These are phyloP conservation scores for Prunus salicina DNA, from an alignment of 306 rosid genomes.

Conservation along the genomic window DNA sequence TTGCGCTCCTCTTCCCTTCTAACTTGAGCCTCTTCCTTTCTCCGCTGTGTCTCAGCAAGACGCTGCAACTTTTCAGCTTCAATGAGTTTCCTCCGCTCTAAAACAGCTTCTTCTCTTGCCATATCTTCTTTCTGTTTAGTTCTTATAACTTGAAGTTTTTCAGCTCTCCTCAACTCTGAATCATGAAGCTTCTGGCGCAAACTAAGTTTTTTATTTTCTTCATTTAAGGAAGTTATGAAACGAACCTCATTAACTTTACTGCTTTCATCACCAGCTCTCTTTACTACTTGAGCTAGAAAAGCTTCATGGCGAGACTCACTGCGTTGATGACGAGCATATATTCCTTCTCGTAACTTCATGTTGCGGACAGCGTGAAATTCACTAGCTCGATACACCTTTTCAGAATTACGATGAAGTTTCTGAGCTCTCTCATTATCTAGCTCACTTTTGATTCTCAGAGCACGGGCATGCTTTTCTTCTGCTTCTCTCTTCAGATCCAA, in stretches of 20 bases:
- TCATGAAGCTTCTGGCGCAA: conserved; percentile 94
- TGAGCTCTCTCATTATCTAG: conserved; percentile 94
- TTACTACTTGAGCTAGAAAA: conserved; percentile 90
- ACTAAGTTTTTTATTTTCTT: conserved; percentile 84
- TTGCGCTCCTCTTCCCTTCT: conserved; percentile 99
- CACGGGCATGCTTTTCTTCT: conserved; percentile 96
- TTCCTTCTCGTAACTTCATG: conserved; percentile 91
- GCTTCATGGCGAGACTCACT: conserved; percentile 98
- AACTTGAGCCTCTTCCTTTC: conserved; percentile 93
- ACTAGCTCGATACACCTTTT: conserved; percentile 79
- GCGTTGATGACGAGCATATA: conserved; percentile 97
- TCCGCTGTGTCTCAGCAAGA: conserved; percentile 92
- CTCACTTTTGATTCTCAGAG: conserved; percentile 90
- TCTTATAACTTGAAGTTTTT: conserved; percentile 90
- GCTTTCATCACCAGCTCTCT: conserved; percentile 99
- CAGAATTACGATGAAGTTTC: conserved; percentile 89
- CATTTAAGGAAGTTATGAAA: conserved; percentile 91
- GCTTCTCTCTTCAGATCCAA: conserved; percentile 85
- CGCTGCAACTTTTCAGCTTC: conserved; percentile 99
- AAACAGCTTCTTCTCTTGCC: conserved; percentile 98
- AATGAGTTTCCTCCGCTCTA: conserved; percentile 86
- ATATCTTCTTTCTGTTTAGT: conserved; percentile 94
- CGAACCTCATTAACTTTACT: conserved; percentile 98
- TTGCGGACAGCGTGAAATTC: conserved; percentile 94
- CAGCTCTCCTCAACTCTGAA: conserved; percentile 99